A percentile compares a stretch with the other conserved stretches of the same genome.
Evolutionary conservation across 495 filamentous ascomycete species (phyloP).

Genomic region (Podospora tetraspora): DNA sequence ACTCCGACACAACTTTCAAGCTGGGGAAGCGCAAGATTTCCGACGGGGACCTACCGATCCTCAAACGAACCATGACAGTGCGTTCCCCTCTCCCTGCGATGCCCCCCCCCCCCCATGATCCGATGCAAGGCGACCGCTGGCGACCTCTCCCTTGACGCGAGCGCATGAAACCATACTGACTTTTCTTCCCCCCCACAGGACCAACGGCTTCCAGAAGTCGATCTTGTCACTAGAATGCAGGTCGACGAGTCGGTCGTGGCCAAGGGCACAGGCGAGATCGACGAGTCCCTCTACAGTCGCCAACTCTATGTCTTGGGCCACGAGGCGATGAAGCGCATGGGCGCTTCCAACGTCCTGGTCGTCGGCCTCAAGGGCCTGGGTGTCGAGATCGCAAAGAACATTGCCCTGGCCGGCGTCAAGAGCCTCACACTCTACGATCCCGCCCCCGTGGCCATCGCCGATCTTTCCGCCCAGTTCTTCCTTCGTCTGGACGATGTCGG

Average conservation of each 20-base stretch:
- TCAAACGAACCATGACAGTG: conserved; percentile 82
- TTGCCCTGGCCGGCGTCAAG: conserved; percentile 88
- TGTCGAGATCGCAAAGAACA: conserved; percentile 98
- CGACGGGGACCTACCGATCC: conserved; percentile 62
- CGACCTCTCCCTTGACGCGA: not conserved
- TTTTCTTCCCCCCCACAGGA: conserved; percentile 24
- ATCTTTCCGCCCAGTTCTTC: conserved; percentile 97
- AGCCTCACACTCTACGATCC: conserved; percentile 82
- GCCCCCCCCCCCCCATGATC: not conserved
- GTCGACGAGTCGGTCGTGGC: conserved; percentile 59
- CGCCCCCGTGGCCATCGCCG: conserved; percentile 70
- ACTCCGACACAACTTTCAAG: conserved; percentile 23
- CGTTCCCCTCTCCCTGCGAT: conserved; percentile 34
- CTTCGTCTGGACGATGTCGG: conserved; percentile 82
- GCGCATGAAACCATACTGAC: not conserved
- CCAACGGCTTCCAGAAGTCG: conserved; percentile 45
- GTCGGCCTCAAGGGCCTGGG: conserved; percentile 89
- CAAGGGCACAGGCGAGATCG: conserved; percentile 59
- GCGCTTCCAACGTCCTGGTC: conserved; percentile 89
- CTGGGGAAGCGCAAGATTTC: conserved; percentile 86
- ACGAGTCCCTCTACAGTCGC: conserved; percentile 95
- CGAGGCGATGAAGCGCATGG: conserved; percentile 99
- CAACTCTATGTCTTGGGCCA: conserved; percentile 98
- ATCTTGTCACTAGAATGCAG: conserved; percentile 75
- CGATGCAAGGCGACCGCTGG: not conserved